phyloP scores from a whole-genome alignment of 1,139 yeast species.

The Pichia sp. region DNA sequence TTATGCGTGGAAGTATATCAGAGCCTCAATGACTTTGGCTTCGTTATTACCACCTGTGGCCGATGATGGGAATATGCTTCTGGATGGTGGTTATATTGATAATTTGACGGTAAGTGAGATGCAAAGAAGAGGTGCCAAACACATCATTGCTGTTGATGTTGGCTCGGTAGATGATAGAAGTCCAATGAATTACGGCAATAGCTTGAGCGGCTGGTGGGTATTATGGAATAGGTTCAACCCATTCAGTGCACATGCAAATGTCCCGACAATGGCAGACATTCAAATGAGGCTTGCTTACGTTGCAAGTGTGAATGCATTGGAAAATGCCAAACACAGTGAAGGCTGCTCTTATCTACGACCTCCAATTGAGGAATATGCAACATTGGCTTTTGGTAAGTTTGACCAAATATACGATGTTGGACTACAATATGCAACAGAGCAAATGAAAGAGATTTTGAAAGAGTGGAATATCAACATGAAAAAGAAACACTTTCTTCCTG shows the following conservation, averaged over 20 bases:
- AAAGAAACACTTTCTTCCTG: conserved; percentile 22
- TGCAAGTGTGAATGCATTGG: conserved; percentile 89
- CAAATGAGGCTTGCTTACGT: conserved; percentile 93
- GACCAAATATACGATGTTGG: conserved; percentile 87
- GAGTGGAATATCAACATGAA: conserved; percentile 30
- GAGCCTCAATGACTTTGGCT: conserved; percentile 97
- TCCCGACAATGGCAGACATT: conserved; percentile 92
- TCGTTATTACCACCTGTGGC: conserved; percentile 88
- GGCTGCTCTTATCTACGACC: conserved; percentile 92
- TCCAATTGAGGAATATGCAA: conserved; percentile 87
- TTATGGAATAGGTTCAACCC: conserved; percentile 85
- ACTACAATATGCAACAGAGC: conserved; percentile 58
- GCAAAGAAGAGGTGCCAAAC: conserved; percentile 81
- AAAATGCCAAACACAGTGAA: conserved; percentile 73
- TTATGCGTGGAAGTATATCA: conserved; percentile 88
- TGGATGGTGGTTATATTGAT: conserved; percentile 96
- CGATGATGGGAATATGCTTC: conserved; percentile 83
- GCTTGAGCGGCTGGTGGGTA: conserved; percentile 90
- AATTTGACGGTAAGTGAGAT: conserved; percentile 89
- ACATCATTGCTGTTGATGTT: conserved; percentile 93
- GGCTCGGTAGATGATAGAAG: conserved; percentile 92
- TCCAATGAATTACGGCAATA: conserved; percentile 89
- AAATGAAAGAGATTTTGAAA: conserved; percentile 55
- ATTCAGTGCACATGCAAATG: conserved; percentile 77
- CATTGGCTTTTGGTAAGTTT: conserved; percentile 86